Conservation (phyloP, 2,329 filamentous ascomycete genomes). For the Fusarium sp. region DNA sequence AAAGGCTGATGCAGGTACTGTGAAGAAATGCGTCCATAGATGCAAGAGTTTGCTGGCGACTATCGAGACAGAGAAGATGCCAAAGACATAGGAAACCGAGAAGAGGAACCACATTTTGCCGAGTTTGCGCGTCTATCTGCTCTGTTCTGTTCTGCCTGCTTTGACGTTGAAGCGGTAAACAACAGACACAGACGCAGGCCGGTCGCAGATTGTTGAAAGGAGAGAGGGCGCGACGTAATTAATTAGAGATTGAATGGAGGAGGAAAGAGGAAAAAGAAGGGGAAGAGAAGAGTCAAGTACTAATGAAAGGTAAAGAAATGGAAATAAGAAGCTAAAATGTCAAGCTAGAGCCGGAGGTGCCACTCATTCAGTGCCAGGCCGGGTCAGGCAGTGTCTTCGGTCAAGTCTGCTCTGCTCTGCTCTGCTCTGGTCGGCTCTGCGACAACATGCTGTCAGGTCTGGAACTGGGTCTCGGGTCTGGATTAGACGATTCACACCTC, state of each 20-base stretch:
- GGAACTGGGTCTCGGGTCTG: slow-evolving; percentile 11
- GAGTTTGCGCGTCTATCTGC: slow-evolving; percentile 1
- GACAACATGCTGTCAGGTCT: slow-evolving; percentile 5
- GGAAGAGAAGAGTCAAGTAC: slow-evolving; percentile 4
- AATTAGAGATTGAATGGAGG: background rate
- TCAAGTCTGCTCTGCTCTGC: too few relatives aligned
- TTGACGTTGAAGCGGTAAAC: background rate
- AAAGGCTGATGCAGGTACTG: slow-evolving; percentile 47
- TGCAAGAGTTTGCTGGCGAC: slow-evolving; percentile 49
- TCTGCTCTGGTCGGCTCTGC: too few relatives aligned
- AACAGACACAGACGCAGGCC: slow-evolving; percentile 15
- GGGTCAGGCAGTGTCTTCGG: too few relatives aligned
- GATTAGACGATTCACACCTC: slow-evolving; percentile 12
- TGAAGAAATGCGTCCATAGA: slow-evolving; percentile 46
- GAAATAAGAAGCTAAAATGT: slow-evolving; percentile 6
- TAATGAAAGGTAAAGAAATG: slow-evolving; percentile 9
- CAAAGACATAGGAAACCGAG: slow-evolving; percentile 49
- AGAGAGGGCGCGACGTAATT: slow-evolving; percentile 8
- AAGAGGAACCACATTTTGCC: slow-evolving; percentile 42
- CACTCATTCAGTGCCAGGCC: too few relatives aligned
- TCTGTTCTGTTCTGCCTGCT: background rate
- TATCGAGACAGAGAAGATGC: slow-evolving; percentile 49
- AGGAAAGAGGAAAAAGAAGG: background rate
- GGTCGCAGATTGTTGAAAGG: slow-evolving; percentile 26
- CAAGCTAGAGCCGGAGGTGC: background rate